Percentiles rank a stretch among this genome's conserved stretches.
Evolutionary conservation across 73 alveolate genomes (phyloP).

Genomic region (Paraurostyla sp.): DNA sequence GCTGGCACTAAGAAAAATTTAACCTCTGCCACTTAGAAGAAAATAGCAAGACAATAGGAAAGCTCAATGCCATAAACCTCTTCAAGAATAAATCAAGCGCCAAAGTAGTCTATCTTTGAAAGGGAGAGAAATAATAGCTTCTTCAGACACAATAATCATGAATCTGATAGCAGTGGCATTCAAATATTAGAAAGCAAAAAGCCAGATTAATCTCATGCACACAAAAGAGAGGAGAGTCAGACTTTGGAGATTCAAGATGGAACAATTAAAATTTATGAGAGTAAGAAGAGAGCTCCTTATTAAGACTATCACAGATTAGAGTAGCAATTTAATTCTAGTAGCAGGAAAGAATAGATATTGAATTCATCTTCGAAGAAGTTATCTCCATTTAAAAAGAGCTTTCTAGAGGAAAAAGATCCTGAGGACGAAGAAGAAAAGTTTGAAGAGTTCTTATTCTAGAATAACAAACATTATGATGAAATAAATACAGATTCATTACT

Average conservation of each 20-base stretch:
- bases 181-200: constrained; percentile 4
- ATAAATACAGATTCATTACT: neutral
- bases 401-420: neutral
- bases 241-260: neutral
- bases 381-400: constrained; percentile 41
- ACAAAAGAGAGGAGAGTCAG: neutral
- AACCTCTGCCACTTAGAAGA: constrained; percentile 67
- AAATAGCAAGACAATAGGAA: constrained; percentile 36
- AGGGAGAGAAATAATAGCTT: constrained; percentile 52
- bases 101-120: constrained; percentile 57
- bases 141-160: constrained; percentile 23
- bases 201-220: neutral
- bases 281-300: neutral
- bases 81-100: neutral
- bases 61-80: neutral
- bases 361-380: neutral
- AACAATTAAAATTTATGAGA: constrained; percentile 23
- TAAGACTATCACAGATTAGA: constrained; percentile 18
- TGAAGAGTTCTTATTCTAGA: neutral
- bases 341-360: neutral
- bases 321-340: neutral
- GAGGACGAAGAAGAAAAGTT: neutral
- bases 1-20: neutral
- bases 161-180: neutral
- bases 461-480: neutral